Evolutionary conservation across 1,284 basidiomycete genomes (phyloP), one percentile per base, ranked within the genome.

Genomic region (Apiotrichum laibachii): DNA sequence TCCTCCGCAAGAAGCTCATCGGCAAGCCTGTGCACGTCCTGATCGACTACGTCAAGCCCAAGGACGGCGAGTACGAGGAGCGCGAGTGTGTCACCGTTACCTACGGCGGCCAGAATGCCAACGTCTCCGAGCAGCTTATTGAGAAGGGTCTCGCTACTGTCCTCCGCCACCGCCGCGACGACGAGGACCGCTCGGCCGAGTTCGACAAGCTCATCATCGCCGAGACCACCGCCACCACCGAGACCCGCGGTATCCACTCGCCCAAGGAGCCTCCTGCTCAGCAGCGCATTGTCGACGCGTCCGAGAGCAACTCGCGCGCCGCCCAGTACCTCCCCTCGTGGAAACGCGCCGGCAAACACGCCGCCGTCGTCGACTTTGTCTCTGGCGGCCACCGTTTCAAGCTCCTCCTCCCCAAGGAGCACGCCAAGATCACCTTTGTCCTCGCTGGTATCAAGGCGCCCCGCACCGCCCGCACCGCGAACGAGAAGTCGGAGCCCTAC

Each of bases 131-230:
- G 72, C 89, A 93, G 72, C 81, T 99, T 39, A 87, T 97, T 61
- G 92, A 96, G 73, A 92, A 92, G 70, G 95, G 95, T 50, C 81
- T 96, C 13, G 92, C 92, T 2, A 89, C 87, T 55, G 89, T 91
- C 11, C 86, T 97, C 47, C 86, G 94, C 51, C 95, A 99, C 78
- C 88, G 87, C 68, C 86, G 91, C 45, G 94, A 96, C 68, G 95
- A 98, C 72, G 95, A 98, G 77, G 90, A 95, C 68, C 86, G 93
- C 53, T 95, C 93, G 21, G 84, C 88, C 15, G 94, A 97, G 73
- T 92, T 90, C 67, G 95, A 99, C 80, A 91, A 92, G 77, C 82
- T 98, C 46, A 92, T 98, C 84, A 86, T 88, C 42, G 94, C 94
- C 16, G 95, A 99, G 80, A 92, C 89, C 82, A 81, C 79, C 43